Evolutionary conservation across 2,329 filamentous ascomycete species (phyloP).

Genomic region (Zymoseptoria tritici): DNA sequence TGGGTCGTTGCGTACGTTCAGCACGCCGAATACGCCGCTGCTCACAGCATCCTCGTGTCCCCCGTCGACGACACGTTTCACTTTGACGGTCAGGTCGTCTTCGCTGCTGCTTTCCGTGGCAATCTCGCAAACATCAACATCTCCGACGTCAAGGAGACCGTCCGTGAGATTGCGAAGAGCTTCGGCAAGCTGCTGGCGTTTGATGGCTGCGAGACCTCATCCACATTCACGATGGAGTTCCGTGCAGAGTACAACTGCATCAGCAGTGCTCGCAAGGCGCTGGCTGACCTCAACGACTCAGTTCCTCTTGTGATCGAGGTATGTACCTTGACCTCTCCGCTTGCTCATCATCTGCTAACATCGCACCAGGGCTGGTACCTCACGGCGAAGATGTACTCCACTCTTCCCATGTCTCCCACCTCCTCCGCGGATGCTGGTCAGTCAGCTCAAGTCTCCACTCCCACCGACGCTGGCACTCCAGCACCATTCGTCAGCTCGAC

Average conservation of each 20-base stretch:
- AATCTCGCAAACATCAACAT: slow-evolving; percentile 10
- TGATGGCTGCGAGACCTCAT: slow-evolving; percentile 3
- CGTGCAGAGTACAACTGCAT: slow-evolving; percentile 25
- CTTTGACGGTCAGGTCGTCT: slow-evolving; percentile 25
- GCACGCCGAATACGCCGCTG: slow-evolving; percentile 16
- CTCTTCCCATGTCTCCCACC: not conserved
- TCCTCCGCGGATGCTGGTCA: not conserved
- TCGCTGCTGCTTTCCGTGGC: slow-evolving; percentile 13
- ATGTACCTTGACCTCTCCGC: slow-evolving; percentile 2
- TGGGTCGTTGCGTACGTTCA: slow-evolving; percentile 9
- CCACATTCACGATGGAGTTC: slow-evolving; percentile 16
- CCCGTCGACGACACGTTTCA: slow-evolving; percentile 5
- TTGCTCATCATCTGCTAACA: slow-evolving; percentile 6
- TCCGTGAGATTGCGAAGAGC: slow-evolving; percentile 11
- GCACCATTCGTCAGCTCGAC: not conserved
- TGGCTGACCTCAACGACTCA: slow-evolving; percentile 5
- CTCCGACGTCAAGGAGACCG: slow-evolving; percentile 4
- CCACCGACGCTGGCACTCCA: not conserved
- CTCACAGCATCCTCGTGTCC: not conserved
- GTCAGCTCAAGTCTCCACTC: not conserved
- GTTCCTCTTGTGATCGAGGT: slow-evolving; percentile 10
- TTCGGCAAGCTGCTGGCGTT: slow-evolving; percentile 22
- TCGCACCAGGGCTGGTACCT: slow-evolving; percentile 9
- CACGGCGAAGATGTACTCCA: not conserved
- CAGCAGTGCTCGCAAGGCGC: slow-evolving; percentile 14